Base-by-base conservation (phyloP, 768 basidiomycete species). In the Polyporus arcularius region DNA sequence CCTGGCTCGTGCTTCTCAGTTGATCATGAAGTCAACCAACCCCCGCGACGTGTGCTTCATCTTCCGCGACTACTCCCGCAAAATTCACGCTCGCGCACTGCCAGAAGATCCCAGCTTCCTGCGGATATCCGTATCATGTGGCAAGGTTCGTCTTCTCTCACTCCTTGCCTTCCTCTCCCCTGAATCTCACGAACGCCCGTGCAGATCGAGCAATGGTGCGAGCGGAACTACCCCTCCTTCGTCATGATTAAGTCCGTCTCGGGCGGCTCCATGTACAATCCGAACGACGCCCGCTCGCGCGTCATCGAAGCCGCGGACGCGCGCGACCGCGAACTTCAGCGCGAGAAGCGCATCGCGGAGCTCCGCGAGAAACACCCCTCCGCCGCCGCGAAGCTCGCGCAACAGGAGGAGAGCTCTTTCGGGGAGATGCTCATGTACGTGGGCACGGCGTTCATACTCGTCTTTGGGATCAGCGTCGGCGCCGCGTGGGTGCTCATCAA, bases 151-250 rank as follows among this genome's bases (percentile, higher is more conserved):
- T 41, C 4, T 31, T 58, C 43, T 61, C 67, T 49, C 31, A 41
- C 16, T 21, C 26, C 18, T 40, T 43, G 51, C 39, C 30, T 43
- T 15, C 28, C 4, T 39, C 8, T 31, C n/a, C 21, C 26, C 14
- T 43, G 46, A 52, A 26, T 26, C 21, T 26, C 1, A 26, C 21
- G 21, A 26, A 26, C 21, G 21, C 21, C 49, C 40, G 65, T 51
- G 18, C 68, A 88, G 93, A 92, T 98, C 72, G 96, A 98, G 68
- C 85, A 88, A 75, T 98, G 96, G 96, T 86, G 79, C 58, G 96
- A 98, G 74, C 90, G 88, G 66, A 82, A 96, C 73, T 99, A 92
- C 77, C 96, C 96, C 2, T 92, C 94, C 3, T 97, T 96, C 79
- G 84, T 99, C 46, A 72, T 73, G 5, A 65, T 83, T 67, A 43